Base-by-base conservation (phyloP, 495 filamentous ascomycete genomes). In the Podospora australis region DNA sequence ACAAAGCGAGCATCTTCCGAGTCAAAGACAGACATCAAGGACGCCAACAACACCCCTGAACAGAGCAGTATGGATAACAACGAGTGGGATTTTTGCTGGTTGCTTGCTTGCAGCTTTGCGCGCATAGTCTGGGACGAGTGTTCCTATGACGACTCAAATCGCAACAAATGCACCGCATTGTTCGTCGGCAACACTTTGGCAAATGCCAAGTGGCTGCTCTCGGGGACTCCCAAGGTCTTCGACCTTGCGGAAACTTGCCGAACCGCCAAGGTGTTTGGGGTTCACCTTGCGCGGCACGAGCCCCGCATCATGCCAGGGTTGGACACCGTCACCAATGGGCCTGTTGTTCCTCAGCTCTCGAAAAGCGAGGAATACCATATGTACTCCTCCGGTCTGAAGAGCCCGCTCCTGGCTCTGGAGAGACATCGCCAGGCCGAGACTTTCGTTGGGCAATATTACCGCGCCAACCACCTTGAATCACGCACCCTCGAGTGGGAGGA, bases 81-180 rank as follows among this genome's bases (percentile, higher is more conserved):
- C n/a, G 3, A 14, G 17, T 50, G 52, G 43, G n/a, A 14, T 73
- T 0, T 53, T 22, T 35, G 28, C 2, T 57, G 44, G 48, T 21
- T 87, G 2, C 81, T 86, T 45, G 71, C 72, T 45, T 86, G 81
- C 62, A 65, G 63, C 9, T 88, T 78, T 54, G 71, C 77, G 43
- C 77, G 84, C 1, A 53, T 86, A 11, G 70, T 88, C 3, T 72
- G 86, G 36, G 84, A 88, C 55, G 84, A 88, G 45, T 87, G 78
- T 59, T 78, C 80, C 1, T 83, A 84, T 53, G 59, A 71, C 28
- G 64, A 72, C 11, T 38, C 46, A 17, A 21, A 35, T 0, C 53
- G 66, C 17, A 53, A 70, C 3, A 44, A 43, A 48, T 13, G 67
- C 3, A 44, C 60, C 19, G 49, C 48, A 3, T 44, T 52, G n/a